Evolutionary conservation across 805 yeast species (phyloP), one percentile per base, ranked within the genome.

Genomic region (Metschnikowia drakensbergensis): DNA sequence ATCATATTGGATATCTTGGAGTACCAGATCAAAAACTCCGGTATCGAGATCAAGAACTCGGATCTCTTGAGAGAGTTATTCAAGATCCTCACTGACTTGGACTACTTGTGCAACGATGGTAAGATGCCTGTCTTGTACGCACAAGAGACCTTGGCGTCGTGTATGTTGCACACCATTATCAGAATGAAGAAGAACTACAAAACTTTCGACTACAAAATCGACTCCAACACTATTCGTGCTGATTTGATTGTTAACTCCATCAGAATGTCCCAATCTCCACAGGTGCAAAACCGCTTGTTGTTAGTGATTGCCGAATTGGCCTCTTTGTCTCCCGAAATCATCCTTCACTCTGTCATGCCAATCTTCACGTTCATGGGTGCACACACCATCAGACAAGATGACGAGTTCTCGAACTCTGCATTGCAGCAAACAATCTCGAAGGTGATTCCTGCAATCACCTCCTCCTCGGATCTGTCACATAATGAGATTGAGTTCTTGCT

Each of bases 331-430:
- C 97, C 98, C 6, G 97, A 92, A 61, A 81, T 86, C 29, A 90
- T 94, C 28, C 72, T 94, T 46, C 98, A 94, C 68, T 87, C 97
- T 2, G 96, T 94, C 6, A 94, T 94, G 99, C 99, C 99, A n/a
- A 92, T 94, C 45, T 94, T 94, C 74, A 94, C 99, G 1, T 94
- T 94, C 60, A 94, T 94, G 98, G 99, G 99, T 51, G 96, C 98
- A 9, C 96, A 90, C 61, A 91, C 97, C 10, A 81, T 94, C 45
- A 84, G 96, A 60, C 97, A 94, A 68, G 99, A 94, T 65, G 98
- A 94, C 66, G 97, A 89, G 63, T 92, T 88, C 61, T 89, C 97
- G 0, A 86, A 86, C 30, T 87, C 87, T 55, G 97, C 91, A 39
- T 89, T 94, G 53, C 96, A 90, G 60, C 94, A 88, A 63, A 92